A percentile compares a stretch with the other conserved stretches of the same genome.
Conservation (phyloP, 371 early-diverging fungal species). For the Nematocida displodere region DNA sequence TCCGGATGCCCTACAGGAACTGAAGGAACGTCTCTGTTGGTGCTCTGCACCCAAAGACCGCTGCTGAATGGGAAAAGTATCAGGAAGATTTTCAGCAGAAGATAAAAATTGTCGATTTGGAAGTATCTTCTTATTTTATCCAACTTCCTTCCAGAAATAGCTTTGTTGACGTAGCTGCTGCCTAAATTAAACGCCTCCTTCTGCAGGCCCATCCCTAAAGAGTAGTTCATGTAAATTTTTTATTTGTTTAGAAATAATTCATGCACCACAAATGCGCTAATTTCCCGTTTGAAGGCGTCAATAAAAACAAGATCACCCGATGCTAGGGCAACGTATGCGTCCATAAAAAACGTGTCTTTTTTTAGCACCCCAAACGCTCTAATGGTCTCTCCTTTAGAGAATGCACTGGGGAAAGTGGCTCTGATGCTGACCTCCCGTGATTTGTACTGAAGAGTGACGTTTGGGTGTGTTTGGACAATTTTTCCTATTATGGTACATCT, state of each 20-base stretch:
- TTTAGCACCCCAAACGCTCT: constrained; percentile 23
- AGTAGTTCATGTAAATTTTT: constrained; percentile 4
- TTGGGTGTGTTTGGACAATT: background rate
- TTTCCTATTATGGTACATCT: constrained; percentile 14
- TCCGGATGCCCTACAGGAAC: constrained; percentile 83
- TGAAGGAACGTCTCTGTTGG: constrained; percentile 69
- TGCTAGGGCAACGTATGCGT: background rate
- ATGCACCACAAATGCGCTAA: background rate
- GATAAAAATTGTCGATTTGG: constrained; percentile 84
- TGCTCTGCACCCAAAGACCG: constrained; percentile 60
- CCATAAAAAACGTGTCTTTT: constrained; percentile 4
- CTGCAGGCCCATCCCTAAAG: constrained; percentile 18
- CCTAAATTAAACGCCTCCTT: constrained; percentile 75
- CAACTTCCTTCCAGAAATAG: constrained; percentile 74
- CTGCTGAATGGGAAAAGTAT: constrained; percentile 88
- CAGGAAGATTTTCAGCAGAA: constrained; percentile 74
- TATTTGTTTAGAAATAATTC: constrained; percentile 30
- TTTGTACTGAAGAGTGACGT: background rate
- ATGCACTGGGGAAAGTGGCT: background rate
- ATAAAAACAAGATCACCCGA: background rate
- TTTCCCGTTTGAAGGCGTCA: background rate
- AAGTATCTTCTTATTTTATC: constrained; percentile 81
- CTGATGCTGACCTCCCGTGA: background rate
- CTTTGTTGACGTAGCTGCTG: constrained; percentile 78
- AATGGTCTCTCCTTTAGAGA: background rate